phyloP scores from a whole-genome alignment of 768 basidiomycete species.

The Holtermanniella nyarrowii region DNA sequence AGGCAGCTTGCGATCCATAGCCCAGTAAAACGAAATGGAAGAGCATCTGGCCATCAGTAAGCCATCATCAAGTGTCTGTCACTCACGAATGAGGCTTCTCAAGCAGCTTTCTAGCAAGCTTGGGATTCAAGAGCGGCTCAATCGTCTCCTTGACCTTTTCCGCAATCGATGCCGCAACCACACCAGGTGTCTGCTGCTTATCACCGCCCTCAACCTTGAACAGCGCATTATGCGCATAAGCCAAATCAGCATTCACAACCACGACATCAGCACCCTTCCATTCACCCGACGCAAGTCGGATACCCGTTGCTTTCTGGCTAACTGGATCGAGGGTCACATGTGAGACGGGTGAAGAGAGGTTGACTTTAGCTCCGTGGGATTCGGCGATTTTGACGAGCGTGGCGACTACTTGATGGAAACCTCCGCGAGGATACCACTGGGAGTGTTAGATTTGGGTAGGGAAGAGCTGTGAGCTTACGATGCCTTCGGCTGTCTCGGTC shows the following conservation, averaged over 20 bases:
- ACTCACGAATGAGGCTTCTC: slow-evolving; percentile 35
- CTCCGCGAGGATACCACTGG: slow-evolving; percentile 36
- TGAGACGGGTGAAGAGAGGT: slow-evolving; percentile 39
- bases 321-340: slow-evolving; percentile 33
- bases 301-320: slow-evolving; percentile 36
- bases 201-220: slow-evolving; percentile 16
- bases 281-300: slow-evolving; percentile 36
- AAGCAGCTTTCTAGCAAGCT: slow-evolving; percentile 21
- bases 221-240: slow-evolving; percentile 43
- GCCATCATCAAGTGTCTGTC: not conserved
- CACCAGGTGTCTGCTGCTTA: too few species aligned
- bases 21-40: slow-evolving; percentile 45
- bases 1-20: slow-evolving; percentile 38
- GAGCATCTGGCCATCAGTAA: slow-evolving; percentile 35
- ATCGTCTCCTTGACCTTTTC: not conserved
- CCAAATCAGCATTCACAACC: slow-evolving; percentile 44
- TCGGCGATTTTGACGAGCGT: slow-evolving; percentile 40
- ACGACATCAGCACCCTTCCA: slow-evolving; percentile 39
- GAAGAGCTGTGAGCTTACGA: slow-evolving; percentile 17
- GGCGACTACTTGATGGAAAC: slow-evolving; percentile 37
- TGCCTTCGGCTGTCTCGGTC: slow-evolving; percentile 44
- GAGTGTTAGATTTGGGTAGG: not conserved
- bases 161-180: slow-evolving; percentile 1
- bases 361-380: slow-evolving; percentile 38
- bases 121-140: slow-evolving; percentile 19